A percentile compares a stretch with the other conserved stretches of the same genome.
Evolutionary conservation across 176 grass and related monocot genomes (phyloP).

Genomic region (Oryza coarctata): DNA sequence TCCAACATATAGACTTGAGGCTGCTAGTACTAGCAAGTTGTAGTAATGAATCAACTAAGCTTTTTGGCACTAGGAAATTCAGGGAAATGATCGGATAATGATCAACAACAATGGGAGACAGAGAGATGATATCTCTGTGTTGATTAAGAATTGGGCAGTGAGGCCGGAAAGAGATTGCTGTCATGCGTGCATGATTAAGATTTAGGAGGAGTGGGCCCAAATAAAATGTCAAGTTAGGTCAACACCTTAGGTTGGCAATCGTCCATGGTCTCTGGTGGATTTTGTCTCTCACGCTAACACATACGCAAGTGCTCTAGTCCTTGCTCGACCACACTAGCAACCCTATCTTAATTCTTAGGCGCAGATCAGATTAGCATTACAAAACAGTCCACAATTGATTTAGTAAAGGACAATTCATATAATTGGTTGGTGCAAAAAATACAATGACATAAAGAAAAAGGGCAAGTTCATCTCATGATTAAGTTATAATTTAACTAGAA

Average conservation of each 20-base stretch:
- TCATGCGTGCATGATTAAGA: neutral
- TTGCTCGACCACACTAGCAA: neutral
- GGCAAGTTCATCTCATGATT: neutral
- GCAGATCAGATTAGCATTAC: neutral
- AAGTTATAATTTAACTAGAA: neutral
- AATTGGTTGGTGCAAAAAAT: neutral
- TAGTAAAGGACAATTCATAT: neutral
- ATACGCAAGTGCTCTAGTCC: conserved; percentile 13
- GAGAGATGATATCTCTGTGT: neutral
- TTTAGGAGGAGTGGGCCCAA: neutral
- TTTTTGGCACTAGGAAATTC: neutral
- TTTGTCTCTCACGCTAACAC: conserved; percentile 17
- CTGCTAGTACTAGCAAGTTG: neutral
- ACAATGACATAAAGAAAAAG: neutral
- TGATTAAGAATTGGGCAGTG: neutral
- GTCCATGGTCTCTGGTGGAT: neutral
- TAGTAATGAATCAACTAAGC: neutral
- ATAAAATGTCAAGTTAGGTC: conserved; percentile 17
- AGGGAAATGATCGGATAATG: conserved; percentile 3
- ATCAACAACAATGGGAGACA: neutral
- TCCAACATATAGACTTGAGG: neutral
- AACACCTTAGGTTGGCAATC: conserved; percentile 24
- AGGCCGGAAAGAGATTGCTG: neutral
- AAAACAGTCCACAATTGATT: neutral
- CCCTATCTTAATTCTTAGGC: neutral